phyloP scores from a whole-genome alignment of 2,329 filamentous ascomycete species.

The Ploettnerulaceae sp. region DNA sequence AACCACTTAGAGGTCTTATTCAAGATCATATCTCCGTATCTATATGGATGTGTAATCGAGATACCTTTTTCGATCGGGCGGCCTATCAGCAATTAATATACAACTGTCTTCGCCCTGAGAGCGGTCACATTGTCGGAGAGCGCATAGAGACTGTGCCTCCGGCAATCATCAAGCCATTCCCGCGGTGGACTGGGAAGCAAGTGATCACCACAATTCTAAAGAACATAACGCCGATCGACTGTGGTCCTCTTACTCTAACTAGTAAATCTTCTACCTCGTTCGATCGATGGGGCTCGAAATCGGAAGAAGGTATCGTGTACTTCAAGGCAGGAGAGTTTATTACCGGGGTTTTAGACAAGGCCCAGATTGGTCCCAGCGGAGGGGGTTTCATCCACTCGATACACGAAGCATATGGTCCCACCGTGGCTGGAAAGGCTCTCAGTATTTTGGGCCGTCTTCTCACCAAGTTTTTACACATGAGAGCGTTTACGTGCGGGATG shows the following conservation, averaged over 20 bases:
- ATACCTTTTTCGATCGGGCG: constrained; percentile 82
- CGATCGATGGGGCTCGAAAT: constrained; percentile 71
- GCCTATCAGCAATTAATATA: constrained; percentile 96
- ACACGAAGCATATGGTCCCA: constrained; percentile 89
- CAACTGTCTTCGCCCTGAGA: constrained; percentile 81
- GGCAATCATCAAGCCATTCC: constrained; percentile 73
- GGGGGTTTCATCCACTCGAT: constrained; percentile 88
- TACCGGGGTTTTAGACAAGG: constrained; percentile 90
- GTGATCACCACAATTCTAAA: constrained; percentile 87
- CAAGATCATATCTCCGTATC: constrained; percentile 98
- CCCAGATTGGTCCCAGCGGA: constrained; percentile 81
- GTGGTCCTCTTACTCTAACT: constrained; percentile 71
- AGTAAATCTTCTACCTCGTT: constrained; percentile 73
- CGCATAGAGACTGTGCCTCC: constrained; percentile 77
- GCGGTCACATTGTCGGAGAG: constrained; percentile 78
- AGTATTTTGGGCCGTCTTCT: constrained; percentile 85
- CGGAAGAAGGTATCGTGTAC: constrained; percentile 75
- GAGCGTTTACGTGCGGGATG: constrained; percentile 95
- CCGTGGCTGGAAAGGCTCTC: constrained; percentile 78
- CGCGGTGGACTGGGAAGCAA: constrained; percentile 94
- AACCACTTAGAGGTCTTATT: constrained; percentile 90
- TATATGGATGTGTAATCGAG: constrained; percentile 82
- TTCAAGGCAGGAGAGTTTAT: constrained; percentile 85
- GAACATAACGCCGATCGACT: constrained; percentile 78
- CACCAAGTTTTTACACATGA: constrained; percentile 86